These are phyloP conservation scores for Termitomyces sp. DNA, from an alignment of 768 basidiomycete genomes.

Conservation along the genomic window DNA sequence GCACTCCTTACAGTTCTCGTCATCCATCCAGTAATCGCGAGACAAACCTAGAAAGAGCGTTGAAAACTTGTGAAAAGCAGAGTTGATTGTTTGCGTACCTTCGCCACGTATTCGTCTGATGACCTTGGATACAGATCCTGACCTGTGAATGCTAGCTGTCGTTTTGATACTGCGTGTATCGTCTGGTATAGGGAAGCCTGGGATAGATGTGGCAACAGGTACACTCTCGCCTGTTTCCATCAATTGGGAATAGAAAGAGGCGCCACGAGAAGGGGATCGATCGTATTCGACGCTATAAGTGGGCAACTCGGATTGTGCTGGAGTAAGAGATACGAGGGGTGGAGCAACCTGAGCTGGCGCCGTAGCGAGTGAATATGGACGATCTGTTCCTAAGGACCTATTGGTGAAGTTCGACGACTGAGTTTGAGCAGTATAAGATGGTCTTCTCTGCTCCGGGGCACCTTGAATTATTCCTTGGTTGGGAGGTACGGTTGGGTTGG, in stretches of 20 bases:
- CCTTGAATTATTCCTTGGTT: slow-evolving; percentile 16
- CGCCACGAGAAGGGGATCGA: slow-evolving; percentile 47
- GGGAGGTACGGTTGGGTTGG: slow-evolving; percentile 25
- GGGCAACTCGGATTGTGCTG: slow-evolving; percentile 74
- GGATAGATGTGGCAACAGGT: slow-evolving; percentile 70
- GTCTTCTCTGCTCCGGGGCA: slow-evolving; percentile 51
- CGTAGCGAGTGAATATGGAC: slow-evolving; percentile 51
- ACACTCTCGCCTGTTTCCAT: slow-evolving; percentile 52
- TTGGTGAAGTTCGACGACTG: slow-evolving; percentile 43
- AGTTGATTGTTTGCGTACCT: slow-evolving; percentile 36
- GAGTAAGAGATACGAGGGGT: slow-evolving; percentile 80
- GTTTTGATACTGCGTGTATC: slow-evolving; percentile 87
- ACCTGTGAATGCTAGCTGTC: slow-evolving; percentile 60
- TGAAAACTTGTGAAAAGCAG: background rate
- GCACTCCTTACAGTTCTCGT: slow-evolving; percentile 92
- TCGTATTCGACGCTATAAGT: slow-evolving; percentile 65
- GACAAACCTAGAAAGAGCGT: slow-evolving; percentile 55
- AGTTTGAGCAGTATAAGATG: slow-evolving; percentile 42
- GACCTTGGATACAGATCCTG: slow-evolving; percentile 85
- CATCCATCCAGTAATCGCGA: slow-evolving; percentile 98
- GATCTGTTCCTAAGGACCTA: slow-evolving; percentile 43
- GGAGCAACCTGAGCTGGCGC: slow-evolving; percentile 61
- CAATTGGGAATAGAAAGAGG: slow-evolving; percentile 42
- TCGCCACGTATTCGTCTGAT: slow-evolving; percentile 88
- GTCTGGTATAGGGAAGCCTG: slow-evolving; percentile 89